Base-by-base conservation (phyloP, 768 basidiomycete species). In the Tylopilus plumbeoviolaceoides region DNA sequence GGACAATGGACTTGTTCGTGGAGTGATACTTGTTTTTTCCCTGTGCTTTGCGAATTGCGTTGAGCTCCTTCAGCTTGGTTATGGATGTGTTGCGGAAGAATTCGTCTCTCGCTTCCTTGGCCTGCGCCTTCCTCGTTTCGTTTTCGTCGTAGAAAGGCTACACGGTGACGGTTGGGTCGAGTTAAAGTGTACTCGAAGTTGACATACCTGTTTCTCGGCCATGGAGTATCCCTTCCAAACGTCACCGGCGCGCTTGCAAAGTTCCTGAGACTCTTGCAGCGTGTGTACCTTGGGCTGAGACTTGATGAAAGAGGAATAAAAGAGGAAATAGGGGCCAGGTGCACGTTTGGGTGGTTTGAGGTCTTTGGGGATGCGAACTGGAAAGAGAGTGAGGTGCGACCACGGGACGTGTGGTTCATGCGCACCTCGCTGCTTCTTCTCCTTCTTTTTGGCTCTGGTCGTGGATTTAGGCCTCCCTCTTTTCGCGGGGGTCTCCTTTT, bases 181-280 rank as follows among this genome's bases (percentile, higher is more conserved):
- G 28, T 30, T 23, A 23, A 2, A 30, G 4, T 30, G 28, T 23
- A 23, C 23, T 23, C 23, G 3, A 23, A 10, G 28, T 7, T 30
- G 28, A 30, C 64, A 21, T 31, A 74, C 75, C 58, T 74, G 59
- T 47, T 69, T 76, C 51, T 77, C 70, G 4, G 50, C 57, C 11
- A 58, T 60, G 5, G 73, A 54, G n/a, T 75, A 54, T 5, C 44
- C 53, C 1, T 44, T 62, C 76, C 75, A 77, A 4, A 53, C 47
- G 33, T 51, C 54, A 10, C 53, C 56, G 7, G 67, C 62, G 18
- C 63, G 53, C 51, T 51, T 69, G 14, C 62, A n/a, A 2, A 59
- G 2, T 11, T 48, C 53, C 7, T 50, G 49, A 1, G 10, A 35
- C 0, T 53, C 54, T 10, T 23, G 17, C 0, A 41, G 4, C 0